Evolutionary conservation across 495 filamentous ascomycete species (phyloP).

Genomic region (Penicillium ochrochloron): DNA sequence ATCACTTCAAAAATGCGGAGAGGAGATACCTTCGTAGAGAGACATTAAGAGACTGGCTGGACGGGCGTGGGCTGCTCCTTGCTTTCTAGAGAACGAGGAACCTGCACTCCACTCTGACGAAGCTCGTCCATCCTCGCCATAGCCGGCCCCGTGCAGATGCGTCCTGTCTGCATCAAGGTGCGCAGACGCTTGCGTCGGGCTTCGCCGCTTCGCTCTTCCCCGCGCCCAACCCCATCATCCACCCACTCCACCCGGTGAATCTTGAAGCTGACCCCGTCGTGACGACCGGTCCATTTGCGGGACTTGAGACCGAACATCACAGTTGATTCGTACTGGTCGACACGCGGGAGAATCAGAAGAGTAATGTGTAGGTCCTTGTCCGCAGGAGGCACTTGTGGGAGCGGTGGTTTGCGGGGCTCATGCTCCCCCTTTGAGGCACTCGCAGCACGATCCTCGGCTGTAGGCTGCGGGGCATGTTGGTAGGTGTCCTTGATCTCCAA

Average conservation of each 20-base stretch:
- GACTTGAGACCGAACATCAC: slow-evolving; percentile 80
- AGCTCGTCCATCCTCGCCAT: slow-evolving; percentile 50
- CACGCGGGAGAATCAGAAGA: slow-evolving; percentile 75
- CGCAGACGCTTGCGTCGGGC: slow-evolving; percentile 65
- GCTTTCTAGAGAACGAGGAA: slow-evolving; percentile 40
- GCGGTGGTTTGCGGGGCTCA: slow-evolving; percentile 38
- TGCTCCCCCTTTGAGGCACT: slow-evolving; percentile 19
- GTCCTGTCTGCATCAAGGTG: slow-evolving; percentile 50
- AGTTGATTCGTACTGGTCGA: slow-evolving; percentile 75
- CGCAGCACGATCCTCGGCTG: slow-evolving; percentile 26
- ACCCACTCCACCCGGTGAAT: slow-evolving; percentile 79
- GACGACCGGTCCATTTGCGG: slow-evolving; percentile 67
- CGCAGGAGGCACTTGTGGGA: slow-evolving; percentile 45
- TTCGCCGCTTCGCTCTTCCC: slow-evolving; percentile 66
- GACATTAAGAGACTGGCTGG: slow-evolving; percentile 43
- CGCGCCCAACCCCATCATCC: slow-evolving; percentile 68
- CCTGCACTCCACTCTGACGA: slow-evolving; percentile 40
- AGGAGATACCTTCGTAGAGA: slow-evolving; percentile 3
- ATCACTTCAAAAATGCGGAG: slow-evolving; percentile 1
- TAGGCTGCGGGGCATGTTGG: slow-evolving; percentile 42
- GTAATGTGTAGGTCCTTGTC: slow-evolving; percentile 84
- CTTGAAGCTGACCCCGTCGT: slow-evolving; percentile 91
- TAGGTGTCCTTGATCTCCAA: slow-evolving; percentile 57
- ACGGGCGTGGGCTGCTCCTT: slow-evolving; percentile 37
- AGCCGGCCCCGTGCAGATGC: slow-evolving; percentile 53